phyloP scores from a whole-genome alignment of 2,329 filamentous ascomycete species.

The Tolypocladium paradoxum region DNA sequence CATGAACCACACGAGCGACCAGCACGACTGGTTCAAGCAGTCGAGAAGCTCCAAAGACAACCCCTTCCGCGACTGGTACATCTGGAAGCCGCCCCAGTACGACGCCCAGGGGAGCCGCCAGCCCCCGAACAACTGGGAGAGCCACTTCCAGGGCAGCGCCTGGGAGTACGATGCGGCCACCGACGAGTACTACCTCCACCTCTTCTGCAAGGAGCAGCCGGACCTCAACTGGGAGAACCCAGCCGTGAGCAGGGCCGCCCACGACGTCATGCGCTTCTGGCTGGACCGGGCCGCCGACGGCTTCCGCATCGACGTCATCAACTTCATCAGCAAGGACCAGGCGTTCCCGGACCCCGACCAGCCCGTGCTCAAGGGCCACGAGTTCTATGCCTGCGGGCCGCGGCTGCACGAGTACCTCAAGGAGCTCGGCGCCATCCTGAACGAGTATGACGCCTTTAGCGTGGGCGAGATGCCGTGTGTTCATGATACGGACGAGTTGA shows the following conservation, averaged over 20 bases:
- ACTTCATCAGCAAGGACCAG: slow-evolving; percentile 53
- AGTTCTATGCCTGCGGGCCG: slow-evolving; percentile 44
- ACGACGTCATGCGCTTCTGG: slow-evolving; percentile 65
- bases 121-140: slow-evolving; percentile 50
- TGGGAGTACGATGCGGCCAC: slow-evolving; percentile 40
- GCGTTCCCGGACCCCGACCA: slow-evolving; percentile 38
- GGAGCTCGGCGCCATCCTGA: slow-evolving; percentile 32
- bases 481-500: slow-evolving; percentile 28
- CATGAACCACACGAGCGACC: slow-evolving; percentile 56
- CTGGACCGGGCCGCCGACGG: slow-evolving; percentile 56
- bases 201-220: slow-evolving; percentile 62
- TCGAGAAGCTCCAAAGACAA: slow-evolving; percentile 41
- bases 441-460: slow-evolving; percentile 37
- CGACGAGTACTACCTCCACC: slow-evolving; percentile 48
- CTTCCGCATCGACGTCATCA: slow-evolving; percentile 58
- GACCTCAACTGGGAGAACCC: slow-evolving; percentile 71
- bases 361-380: slow-evolving; percentile 20
- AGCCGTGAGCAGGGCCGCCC: slow-evolving; percentile 52
- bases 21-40: slow-evolving; percentile 49
- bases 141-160: slow-evolving; percentile 29
- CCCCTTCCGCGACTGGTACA: slow-evolving; percentile 50
- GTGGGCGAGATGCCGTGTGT: slow-evolving; percentile 41
- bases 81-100: slow-evolving; percentile 51
- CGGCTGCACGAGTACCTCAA: slow-evolving; percentile 34
- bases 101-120: slow-evolving; percentile 44